These are phyloP conservation scores for Clonostachys solani DNA, from an alignment of 2,329 filamentous ascomycete species.

Conservation along the genomic window DNA sequence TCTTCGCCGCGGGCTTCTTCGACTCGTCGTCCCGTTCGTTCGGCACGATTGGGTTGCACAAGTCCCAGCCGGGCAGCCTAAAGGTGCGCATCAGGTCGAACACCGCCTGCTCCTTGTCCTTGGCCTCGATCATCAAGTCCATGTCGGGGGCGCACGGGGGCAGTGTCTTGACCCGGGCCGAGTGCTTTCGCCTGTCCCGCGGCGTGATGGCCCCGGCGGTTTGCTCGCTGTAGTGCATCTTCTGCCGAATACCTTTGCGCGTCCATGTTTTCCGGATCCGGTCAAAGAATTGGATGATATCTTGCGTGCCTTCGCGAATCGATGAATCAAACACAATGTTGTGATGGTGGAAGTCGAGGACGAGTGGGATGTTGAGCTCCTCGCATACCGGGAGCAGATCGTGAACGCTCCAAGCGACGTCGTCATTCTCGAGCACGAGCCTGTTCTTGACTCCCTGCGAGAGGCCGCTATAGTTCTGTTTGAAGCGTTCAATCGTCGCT, in stretches of 20 bases:
- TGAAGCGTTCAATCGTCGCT: constrained; percentile 74
- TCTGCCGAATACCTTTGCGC: constrained; percentile 79
- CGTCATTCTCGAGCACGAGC: constrained; percentile 89
- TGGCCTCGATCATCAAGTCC: constrained; percentile 99
- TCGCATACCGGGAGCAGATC: constrained; percentile 87
- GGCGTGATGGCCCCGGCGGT: constrained; percentile 61
- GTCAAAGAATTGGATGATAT: constrained; percentile 70
- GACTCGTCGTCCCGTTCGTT: constrained; percentile 72
- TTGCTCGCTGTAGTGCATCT: constrained; percentile 95
- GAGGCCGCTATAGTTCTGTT: constrained; percentile 65
- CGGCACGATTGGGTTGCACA: constrained; percentile 73
- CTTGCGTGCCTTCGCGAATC: constrained; percentile 77
- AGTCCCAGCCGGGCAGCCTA: constrained; percentile 75
- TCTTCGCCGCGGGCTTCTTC: constrained; percentile 35
- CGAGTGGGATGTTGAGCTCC: constrained; percentile 88
- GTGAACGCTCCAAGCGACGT: constrained; percentile 89
- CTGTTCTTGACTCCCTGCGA: constrained; percentile 70
- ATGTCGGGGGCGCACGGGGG: constrained; percentile 79
- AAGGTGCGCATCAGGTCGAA: constrained; percentile 91
- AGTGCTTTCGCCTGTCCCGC: constrained; percentile 80
- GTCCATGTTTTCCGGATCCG: constrained; percentile 82
- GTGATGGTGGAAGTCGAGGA: constrained; percentile 92
- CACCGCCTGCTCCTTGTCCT: constrained; percentile 95
- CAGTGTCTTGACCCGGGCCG: constrained; percentile 69
- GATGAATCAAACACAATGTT: constrained; percentile 82